Evolutionary conservation across 441 rosid genomes (phyloP).

Genomic region (Adansonia gregorii): DNA sequence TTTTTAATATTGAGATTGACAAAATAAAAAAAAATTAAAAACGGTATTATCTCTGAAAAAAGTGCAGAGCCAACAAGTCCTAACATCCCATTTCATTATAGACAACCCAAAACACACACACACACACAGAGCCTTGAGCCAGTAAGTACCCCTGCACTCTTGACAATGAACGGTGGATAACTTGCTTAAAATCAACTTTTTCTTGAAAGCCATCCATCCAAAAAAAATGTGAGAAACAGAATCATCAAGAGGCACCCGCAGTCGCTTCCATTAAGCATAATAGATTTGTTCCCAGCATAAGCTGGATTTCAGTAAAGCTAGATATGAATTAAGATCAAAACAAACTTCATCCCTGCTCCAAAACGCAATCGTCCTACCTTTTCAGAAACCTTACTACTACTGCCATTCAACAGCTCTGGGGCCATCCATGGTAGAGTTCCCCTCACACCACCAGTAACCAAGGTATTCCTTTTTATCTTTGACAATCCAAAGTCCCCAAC

Average conservation of each 20-base stretch:
- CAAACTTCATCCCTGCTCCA: slow-evolving; percentile 9
- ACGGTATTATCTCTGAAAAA: not conserved
- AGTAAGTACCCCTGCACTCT: not conserved
- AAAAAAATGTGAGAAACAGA: not conserved
- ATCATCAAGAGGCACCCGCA: not conserved
- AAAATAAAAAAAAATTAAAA: not conserved
- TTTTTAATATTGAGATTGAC: not conserved
- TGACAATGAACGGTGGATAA: not conserved
- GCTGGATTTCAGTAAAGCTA: not conserved
- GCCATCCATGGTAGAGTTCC: slow-evolving; percentile 99
- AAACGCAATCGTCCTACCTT: slow-evolving; percentile 52
- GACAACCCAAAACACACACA: too few species aligned
- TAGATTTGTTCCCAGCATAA: slow-evolving; percentile 6
- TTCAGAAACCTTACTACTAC: slow-evolving; percentile 93
- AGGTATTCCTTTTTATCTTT: slow-evolving; percentile 92
- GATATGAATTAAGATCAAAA: slow-evolving; percentile 3
- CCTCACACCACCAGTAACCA: slow-evolving; percentile 97
- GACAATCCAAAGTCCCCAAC: slow-evolving; percentile 98
- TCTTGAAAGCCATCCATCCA: slow-evolving; percentile 1
- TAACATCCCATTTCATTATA: not conserved
- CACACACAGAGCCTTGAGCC: not conserved
- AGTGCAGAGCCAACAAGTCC: not conserved
- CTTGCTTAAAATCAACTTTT: not conserved
- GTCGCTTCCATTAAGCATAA: slow-evolving; percentile 11
- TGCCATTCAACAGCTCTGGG: slow-evolving; percentile 90